Evolutionary conservation across 805 yeast species (phyloP), one percentile per base, ranked within the genome.

Genomic region (Myxozyma lipomycoides): DNA sequence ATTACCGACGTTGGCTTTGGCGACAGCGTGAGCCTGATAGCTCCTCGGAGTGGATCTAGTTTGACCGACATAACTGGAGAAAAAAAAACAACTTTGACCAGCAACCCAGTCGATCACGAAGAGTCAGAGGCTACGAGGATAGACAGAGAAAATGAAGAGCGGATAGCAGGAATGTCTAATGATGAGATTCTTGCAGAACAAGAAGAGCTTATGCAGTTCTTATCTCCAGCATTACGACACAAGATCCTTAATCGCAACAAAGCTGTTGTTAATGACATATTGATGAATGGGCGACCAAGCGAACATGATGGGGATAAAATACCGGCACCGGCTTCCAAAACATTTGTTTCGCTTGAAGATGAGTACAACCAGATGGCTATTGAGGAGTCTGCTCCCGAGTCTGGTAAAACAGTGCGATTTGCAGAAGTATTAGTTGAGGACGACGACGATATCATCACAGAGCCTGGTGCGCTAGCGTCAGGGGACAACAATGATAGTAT

Each of bases 151-250:
- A 58, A 58, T 32, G 40, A 40, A 7, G 53, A 34, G 22, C 47
- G 54, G 9, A 47, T 58, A 2, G 56, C 55, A 23, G 25, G n/a
- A 2, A 58, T 58, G 61, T 18, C 50, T 19, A 28, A 48, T 3
- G 45, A 43, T 5, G 61, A 57, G 45, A 58, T 58, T 32, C 52
- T 24, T 26, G 56, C 43, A 12, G 61, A 58, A 40, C 41, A 36
- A 15, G 51, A 43, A 18, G 57, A 45, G 34, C 40, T 58, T 10
- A 35, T 38, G 40, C 52, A 52, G 3, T 25, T 50, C 30, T 43
- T 58, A 25, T 55, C 58, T 3, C 49, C 57, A 5, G 54, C 54
- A 2, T 28, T 57, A 43, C 19, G 56, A 9, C 25, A 40, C 19
- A 41, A 50, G 42, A 40, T 58, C 26, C 15, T 49, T 37, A 38